Evolutionary conservation across 345 rosid genomes (phyloP).

Genomic region (Crucihimalaya himalaica): DNA sequence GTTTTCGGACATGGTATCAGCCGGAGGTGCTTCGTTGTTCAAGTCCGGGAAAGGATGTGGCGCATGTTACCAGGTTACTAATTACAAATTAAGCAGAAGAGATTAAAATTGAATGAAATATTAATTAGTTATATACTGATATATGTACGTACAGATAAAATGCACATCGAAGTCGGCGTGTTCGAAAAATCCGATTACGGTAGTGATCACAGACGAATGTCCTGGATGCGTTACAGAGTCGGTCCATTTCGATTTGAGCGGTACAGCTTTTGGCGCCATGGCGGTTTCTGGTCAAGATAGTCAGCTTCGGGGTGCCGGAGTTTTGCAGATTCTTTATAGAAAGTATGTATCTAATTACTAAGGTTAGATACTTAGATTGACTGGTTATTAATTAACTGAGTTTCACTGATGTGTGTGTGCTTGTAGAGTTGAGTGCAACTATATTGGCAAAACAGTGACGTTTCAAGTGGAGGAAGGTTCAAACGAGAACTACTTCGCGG

Average conservation of each 20-base stretch:
- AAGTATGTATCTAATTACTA: slow-evolving; percentile 46
- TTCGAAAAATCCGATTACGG: slow-evolving; percentile 55
- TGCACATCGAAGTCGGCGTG: slow-evolving; percentile 59
- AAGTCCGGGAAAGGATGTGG: slow-evolving; percentile 71
- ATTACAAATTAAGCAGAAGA: no score
- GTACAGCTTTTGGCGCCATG: slow-evolving; percentile 75
- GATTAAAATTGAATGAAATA: neutral
- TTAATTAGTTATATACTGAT: neutral
- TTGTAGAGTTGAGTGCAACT: slow-evolving; percentile 60
- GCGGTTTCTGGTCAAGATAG: slow-evolving; percentile 56
- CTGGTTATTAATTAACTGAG: neutral
- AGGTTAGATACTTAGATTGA: neutral
- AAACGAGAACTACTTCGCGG: slow-evolving; percentile 55
- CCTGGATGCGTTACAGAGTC: slow-evolving; percentile 53
- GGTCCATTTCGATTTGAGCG: slow-evolving; percentile 70
- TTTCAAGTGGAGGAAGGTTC: slow-evolving; percentile 61
- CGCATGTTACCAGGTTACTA: slow-evolving; percentile 68
- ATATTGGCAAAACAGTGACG: slow-evolving; percentile 40
- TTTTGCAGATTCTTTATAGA: slow-evolving; percentile 52
- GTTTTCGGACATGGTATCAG: slow-evolving; percentile 53
- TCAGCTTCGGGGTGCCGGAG: slow-evolving; percentile 55
- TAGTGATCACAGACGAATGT: slow-evolving; percentile 68
- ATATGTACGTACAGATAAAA: slow-evolving; percentile 51
- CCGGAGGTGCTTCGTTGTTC: slow-evolving; percentile 58
- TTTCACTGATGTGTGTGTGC: neutral